Percentiles rank a stretch among this genome's conserved stretches.
These are phyloP conservation scores for Salix suchowensis DNA, from an alignment of 345 rosid genomes.

Conservation along the genomic window DNA sequence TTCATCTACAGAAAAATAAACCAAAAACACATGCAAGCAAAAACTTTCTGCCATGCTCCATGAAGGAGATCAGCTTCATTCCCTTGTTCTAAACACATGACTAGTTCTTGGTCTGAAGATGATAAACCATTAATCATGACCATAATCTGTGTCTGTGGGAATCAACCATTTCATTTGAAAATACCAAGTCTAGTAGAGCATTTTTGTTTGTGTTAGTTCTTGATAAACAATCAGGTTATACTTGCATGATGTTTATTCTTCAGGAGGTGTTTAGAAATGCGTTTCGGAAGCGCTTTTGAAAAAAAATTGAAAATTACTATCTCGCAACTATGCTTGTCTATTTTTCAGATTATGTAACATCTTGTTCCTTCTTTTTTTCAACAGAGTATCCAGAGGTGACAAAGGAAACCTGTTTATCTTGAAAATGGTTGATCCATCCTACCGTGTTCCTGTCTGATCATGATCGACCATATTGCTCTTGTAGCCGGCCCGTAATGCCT, in stretches of 20 bases:
- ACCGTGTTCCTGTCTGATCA: slow-evolving; percentile 52
- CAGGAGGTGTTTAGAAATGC: no score
- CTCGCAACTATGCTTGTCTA: background rate
- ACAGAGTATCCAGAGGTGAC: slow-evolving; percentile 88
- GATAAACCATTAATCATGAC: background rate
- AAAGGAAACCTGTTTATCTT: slow-evolving; percentile 82
- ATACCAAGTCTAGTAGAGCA: background rate
- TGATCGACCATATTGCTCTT: no score
- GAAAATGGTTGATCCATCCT: slow-evolving; percentile 89
- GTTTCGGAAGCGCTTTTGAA: no score
- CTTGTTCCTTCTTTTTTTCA: background rate
- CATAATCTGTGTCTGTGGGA: background rate
- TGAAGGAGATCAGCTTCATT: background rate
- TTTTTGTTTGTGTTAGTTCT: background rate
- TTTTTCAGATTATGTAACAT: background rate
- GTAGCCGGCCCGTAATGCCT: no score
- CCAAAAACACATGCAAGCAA: background rate
- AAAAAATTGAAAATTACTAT: background rate
- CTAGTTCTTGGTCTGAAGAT: background rate
- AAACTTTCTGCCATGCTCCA: background rate
- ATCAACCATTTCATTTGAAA: background rate
- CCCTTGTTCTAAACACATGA: background rate
- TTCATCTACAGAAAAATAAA: background rate
- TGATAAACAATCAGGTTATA: background rate
- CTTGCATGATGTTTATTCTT: background rate